Evolutionary conservation across 352 stramenopile genomes (phyloP).

Genomic region (Pythium diclinum): DNA sequence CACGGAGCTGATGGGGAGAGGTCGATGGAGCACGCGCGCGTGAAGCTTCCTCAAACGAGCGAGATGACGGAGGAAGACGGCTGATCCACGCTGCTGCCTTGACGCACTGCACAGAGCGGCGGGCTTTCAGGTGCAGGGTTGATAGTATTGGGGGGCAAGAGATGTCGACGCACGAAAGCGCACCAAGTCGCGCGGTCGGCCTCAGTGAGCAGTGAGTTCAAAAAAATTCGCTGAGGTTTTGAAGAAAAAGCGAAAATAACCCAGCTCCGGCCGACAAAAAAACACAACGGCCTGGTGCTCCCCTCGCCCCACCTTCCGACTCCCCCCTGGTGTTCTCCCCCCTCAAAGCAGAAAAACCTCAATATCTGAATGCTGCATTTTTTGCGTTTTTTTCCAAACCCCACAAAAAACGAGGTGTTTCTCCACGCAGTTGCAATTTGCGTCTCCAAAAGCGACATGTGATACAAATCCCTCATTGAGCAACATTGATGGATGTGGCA

Average conservation of each 20-base stretch:
- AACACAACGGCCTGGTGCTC: conserved; percentile 17
- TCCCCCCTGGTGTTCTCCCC: conserved; percentile 1
- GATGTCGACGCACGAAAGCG: conserved; percentile 35
- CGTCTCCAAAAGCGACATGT: conserved; percentile 4
- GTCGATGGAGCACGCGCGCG: background rate
- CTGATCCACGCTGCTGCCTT: background rate
- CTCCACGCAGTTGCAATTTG: conserved; percentile 11
- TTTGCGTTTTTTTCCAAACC: conserved; percentile 21
- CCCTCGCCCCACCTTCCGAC: conserved; percentile 1
- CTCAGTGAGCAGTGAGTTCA: conserved; percentile 23
- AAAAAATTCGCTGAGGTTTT: conserved; percentile 37
- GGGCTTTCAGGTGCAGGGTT: conserved; percentile 22
- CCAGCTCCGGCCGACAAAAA: conserved; percentile 24
- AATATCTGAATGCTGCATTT: conserved; percentile 19
- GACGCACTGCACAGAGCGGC: conserved; percentile 9
- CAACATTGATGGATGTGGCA: background rate
- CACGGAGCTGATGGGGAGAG: background rate
- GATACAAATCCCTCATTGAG: conserved; percentile 1
- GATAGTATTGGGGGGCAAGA: conserved; percentile 23
- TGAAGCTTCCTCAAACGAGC: conserved; percentile 5
- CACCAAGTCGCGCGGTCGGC: conserved; percentile 20
- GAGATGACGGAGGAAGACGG: background rate
- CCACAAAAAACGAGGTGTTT: conserved; percentile 19
- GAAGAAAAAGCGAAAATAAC: conserved; percentile 36
- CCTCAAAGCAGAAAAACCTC: conserved; percentile 25